Percentiles rank a stretch among this genome's conserved stretches.
phyloP scores from a whole-genome alignment of 2,329 filamentous ascomycete genomes.

The Chlorencoelia australis region DNA sequence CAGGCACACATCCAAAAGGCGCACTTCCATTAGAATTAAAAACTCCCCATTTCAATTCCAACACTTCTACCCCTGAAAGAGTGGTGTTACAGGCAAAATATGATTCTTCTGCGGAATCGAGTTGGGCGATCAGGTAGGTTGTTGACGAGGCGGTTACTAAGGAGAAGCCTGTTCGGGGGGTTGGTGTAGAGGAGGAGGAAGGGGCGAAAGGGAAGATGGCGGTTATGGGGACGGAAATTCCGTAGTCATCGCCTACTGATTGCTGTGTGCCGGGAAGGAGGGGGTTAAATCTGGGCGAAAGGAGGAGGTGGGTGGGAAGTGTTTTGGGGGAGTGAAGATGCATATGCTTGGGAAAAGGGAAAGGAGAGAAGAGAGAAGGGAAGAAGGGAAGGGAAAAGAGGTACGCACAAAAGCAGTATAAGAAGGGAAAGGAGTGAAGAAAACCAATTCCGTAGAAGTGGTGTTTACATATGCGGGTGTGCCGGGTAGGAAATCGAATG shows the following conservation, averaged over 20 bases:
- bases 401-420: no score
- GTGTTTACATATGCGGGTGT: neutral
- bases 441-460: neutral
- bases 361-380: neutral
- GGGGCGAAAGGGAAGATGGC: no score
- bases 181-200: no score
- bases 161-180: no score
- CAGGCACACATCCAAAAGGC: neutral
- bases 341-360: neutral
- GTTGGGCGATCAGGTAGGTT: neutral
- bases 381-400: neutral
- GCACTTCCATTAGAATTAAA: neutral
- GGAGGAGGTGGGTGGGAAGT: neutral
- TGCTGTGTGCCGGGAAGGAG: neutral
- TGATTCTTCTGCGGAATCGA: neutral
- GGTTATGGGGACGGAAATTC: no score
- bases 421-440: no score
- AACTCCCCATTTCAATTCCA: neutral
- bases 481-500: no score
- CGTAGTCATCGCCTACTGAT: neutral
- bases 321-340: no score
- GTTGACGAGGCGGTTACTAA: no score
- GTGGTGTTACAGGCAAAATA: neutral
- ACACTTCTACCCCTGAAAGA: neutral
- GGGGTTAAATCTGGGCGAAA: neutral